phyloP scores from a whole-genome alignment of 441 rosid species.

The Mallotus japonicus region DNA sequence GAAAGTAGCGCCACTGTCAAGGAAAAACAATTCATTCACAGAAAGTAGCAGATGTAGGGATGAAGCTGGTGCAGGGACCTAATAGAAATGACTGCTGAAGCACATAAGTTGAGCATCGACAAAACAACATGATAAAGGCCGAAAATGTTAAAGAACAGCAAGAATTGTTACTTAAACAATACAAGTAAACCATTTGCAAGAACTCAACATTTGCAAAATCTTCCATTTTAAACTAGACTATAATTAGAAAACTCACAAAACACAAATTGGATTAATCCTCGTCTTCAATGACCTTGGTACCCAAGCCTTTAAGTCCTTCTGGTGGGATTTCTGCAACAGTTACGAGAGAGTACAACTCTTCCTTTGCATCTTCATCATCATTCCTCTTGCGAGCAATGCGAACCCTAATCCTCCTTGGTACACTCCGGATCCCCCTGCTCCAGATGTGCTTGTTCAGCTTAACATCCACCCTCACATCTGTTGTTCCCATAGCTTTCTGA shows the following conservation, averaged over 20 bases:
- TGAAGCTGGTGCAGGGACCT: too few species aligned
- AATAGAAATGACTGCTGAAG: not conserved
- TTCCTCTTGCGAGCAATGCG: conserved; percentile 85
- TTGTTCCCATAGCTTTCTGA: conserved; percentile 84
- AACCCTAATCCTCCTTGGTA: conserved; percentile 85
- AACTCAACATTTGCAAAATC: conserved; percentile 16
- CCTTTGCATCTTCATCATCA: conserved; percentile 94
- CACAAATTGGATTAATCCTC: conserved; percentile 44
- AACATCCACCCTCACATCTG: conserved; percentile 86
- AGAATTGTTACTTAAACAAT: not conserved
- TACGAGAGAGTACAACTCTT: conserved; percentile 87
- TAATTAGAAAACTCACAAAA: not conserved
- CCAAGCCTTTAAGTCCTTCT: conserved; percentile 69
- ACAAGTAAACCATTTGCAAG: conserved; percentile 1
- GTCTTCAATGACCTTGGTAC: conserved; percentile 79
- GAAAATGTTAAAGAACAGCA: not conserved
- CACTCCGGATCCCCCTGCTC: conserved; percentile 90
- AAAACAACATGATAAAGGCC: not conserved
- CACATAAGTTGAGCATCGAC: not conserved
- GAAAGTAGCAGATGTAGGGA: too few species aligned
- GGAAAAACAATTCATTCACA: too few species aligned
- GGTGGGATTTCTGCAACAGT: conserved; percentile 79
- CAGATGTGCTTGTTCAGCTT: conserved; percentile 92
- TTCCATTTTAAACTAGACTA: conserved; percentile 5
- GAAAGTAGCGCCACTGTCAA: too few species aligned